These are phyloP conservation scores for Globisporangium emineosum DNA, from an alignment of 352 stramenopile genomes.

Conservation along the genomic window DNA sequence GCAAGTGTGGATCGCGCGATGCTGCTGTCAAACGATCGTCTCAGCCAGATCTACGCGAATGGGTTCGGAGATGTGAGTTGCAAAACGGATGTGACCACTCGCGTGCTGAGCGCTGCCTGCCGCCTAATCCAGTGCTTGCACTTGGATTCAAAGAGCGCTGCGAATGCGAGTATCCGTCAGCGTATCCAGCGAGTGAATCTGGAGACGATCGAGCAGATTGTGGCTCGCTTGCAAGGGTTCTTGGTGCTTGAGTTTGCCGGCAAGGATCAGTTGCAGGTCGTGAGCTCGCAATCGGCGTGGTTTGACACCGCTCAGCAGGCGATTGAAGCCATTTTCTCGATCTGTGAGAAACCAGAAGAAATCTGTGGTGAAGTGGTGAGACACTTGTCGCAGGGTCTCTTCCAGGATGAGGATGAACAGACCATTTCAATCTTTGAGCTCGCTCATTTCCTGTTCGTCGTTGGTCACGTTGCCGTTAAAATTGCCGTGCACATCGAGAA, in stretches of 20 bases:
- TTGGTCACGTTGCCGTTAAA: slow-evolving; percentile 94
- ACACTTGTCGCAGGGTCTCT: slow-evolving; percentile 55
- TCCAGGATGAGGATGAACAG: slow-evolving; percentile 51
- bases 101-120: slow-evolving; percentile 56
- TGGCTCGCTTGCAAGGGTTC: slow-evolving; percentile 84
- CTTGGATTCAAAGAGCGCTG: slow-evolving; percentile 38
- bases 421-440: slow-evolving; percentile 75
- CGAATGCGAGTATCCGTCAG: slow-evolving; percentile 38
- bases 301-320: slow-evolving; percentile 91
- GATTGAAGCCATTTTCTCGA: slow-evolving; percentile 91
- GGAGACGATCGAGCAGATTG: slow-evolving; percentile 87
- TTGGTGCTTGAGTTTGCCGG: slow-evolving; percentile 84
- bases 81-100: slow-evolving; percentile 43
- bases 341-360: slow-evolving; percentile 88
- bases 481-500: slow-evolving; percentile 94
- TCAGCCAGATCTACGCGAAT: slow-evolving; percentile 50
- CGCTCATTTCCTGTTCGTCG: slow-evolving; percentile 93
- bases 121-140: slow-evolving; percentile 64
- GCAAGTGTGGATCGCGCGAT: slow-evolving; percentile 59
- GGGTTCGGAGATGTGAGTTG: slow-evolving; percentile 57
- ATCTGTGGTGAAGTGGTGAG: slow-evolving; percentile 72
- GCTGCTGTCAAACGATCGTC: slow-evolving; percentile 57
- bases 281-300: slow-evolving; percentile 72
- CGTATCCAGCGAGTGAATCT: slow-evolving; percentile 74
- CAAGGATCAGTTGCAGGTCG: slow-evolving; percentile 46